Evolutionary conservation across 805 yeast genomes (phyloP).

Genomic region (Starmerella apicola): DNA sequence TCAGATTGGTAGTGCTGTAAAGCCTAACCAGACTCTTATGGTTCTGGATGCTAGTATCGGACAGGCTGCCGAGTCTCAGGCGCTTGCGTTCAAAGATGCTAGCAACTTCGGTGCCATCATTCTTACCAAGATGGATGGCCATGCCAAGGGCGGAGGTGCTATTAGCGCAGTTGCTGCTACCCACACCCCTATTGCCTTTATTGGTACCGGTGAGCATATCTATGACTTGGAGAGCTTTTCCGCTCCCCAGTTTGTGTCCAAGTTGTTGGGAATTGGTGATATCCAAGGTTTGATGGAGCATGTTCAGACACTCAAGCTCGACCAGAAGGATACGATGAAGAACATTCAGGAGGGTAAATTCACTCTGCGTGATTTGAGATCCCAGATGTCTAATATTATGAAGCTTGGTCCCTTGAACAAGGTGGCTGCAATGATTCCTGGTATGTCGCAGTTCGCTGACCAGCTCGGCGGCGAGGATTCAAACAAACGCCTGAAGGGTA

Average conservation of each 20-base stretch:
- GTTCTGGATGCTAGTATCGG: slow-evolving; percentile 96
- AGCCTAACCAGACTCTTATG: slow-evolving; percentile 95
- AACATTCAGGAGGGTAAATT: slow-evolving; percentile 91
- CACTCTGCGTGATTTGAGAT: slow-evolving; percentile 79
- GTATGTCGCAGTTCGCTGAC: slow-evolving; percentile 69
- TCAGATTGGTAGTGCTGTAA: slow-evolving; percentile 75
- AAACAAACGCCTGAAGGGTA: slow-evolving; percentile 64
- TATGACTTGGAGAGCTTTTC: slow-evolving; percentile 85
- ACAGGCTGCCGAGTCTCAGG: slow-evolving; percentile 94
- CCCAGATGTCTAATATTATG: slow-evolving; percentile 87
- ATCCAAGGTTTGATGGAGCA: slow-evolving; percentile 89
- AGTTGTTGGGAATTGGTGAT: slow-evolving; percentile 89
- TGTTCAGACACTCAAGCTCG: slow-evolving; percentile 73
- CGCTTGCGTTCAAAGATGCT: slow-evolving; percentile 85
- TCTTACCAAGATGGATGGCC: slow-evolving; percentile 94
- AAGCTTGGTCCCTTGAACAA: slow-evolving; percentile 95
- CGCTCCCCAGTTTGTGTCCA: slow-evolving; percentile 81
- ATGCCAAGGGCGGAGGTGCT: slow-evolving; percentile 99
- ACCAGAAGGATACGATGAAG: slow-evolving; percentile 75
- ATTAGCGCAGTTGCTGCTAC: slow-evolving; percentile 97
- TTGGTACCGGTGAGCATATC: slow-evolving; percentile 97
- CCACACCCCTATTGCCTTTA: slow-evolving; percentile 83
- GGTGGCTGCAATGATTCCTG: slow-evolving; percentile 91
- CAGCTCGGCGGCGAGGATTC: slow-evolving; percentile 91
- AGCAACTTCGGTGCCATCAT: slow-evolving; percentile 91